Conservation (phyloP, 495 filamentous ascomycete species). For the Podospora sp. region DNA sequence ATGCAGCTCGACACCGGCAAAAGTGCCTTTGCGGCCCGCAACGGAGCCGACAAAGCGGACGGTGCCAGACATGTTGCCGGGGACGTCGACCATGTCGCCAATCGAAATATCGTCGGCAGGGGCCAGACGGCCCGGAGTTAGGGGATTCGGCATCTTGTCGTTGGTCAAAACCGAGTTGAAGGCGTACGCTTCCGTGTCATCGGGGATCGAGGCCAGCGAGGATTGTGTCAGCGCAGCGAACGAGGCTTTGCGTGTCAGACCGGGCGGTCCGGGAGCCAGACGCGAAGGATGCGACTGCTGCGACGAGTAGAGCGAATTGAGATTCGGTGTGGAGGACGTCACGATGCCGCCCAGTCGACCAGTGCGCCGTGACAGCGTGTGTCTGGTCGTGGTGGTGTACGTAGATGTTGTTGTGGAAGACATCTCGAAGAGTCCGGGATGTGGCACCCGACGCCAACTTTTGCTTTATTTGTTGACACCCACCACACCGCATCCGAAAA, state of each 20-base stretch:
- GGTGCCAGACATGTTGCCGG: slow-evolving; percentile 88
- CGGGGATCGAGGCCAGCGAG: slow-evolving; percentile 61
- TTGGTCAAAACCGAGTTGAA: slow-evolving; percentile 53
- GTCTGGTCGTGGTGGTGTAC: slow-evolving; percentile 75
- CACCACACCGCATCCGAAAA: slow-evolving; percentile 19
- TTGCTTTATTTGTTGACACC: slow-evolving; percentile 37
- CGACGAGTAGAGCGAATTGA: slow-evolving; percentile 51
- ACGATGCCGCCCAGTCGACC: slow-evolving; percentile 47
- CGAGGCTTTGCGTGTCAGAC: slow-evolving; percentile 66
- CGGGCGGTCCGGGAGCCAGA: slow-evolving; percentile 42
- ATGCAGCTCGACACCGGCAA: slow-evolving; percentile 93
- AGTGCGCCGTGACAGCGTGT: slow-evolving; percentile 54
- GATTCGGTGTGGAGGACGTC: slow-evolving; percentile 62
- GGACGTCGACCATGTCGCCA: slow-evolving; percentile 91
- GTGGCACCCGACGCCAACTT: slow-evolving; percentile 17
- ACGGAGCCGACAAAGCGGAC: slow-evolving; percentile 89
- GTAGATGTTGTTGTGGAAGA: slow-evolving; percentile 54
- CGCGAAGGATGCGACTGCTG: slow-evolving; percentile 40
- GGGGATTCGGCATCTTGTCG: slow-evolving; percentile 40
- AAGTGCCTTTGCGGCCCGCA: slow-evolving; percentile 84
- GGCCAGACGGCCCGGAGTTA: slow-evolving; percentile 35
- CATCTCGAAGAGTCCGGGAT: slow-evolving; percentile 31
- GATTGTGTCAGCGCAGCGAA: slow-evolving; percentile 64
- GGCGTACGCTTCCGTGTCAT: slow-evolving; percentile 63
- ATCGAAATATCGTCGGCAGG: slow-evolving; percentile 58